These are phyloP conservation scores for grape (Vitis vinifera) DNA, from an alignment of 164 flowering plant genomes.

Conservation along the genomic window ASM3070453v1 NC_081818.1:23097001-23097500, in stretches of 20 bases:
- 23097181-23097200: constrained; percentile 65
- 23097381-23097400: constrained; percentile 44
- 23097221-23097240: constrained; percentile 57
- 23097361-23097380: constrained; percentile 45
- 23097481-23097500: constrained; percentile 56
- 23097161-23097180: constrained; percentile 69
- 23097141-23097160: constrained; percentile 50
- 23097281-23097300: constrained; percentile 67
- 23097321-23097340: constrained; percentile 45
- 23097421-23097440: constrained; percentile 42
- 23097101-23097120: constrained; percentile 49
- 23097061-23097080: constrained; percentile 31
- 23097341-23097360: constrained; percentile 32
- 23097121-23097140: constrained; percentile 57
- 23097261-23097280: constrained; percentile 43
- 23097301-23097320: constrained; percentile 65
- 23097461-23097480: constrained; percentile 62
- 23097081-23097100: constrained; percentile 63
- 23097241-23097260: constrained; percentile 71
- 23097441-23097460: constrained; percentile 66
- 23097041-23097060: constrained; percentile 54
- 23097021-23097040: constrained; percentile 62
- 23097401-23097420: constrained; percentile 51
- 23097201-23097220: constrained; percentile 62
- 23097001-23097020: constrained; percentile 84